A percentile compares a stretch with the other conserved stretches of the same genome.
phyloP scores from a whole-genome alignment of 1,284 basidiomycete genomes.

The Ustilago vetiveriae region DNA sequence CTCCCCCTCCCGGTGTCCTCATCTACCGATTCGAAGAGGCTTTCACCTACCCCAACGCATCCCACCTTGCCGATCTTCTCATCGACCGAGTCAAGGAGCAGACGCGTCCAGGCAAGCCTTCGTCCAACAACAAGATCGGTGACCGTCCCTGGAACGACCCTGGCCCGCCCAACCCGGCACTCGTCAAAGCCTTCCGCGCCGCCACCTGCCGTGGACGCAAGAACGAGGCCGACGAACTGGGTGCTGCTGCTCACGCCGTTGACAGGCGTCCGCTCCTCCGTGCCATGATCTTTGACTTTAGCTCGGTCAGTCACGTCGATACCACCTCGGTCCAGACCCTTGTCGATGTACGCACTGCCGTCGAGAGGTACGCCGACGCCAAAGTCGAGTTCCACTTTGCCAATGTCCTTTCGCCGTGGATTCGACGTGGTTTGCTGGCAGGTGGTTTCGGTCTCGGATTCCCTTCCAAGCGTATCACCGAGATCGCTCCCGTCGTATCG shows the following conservation, averaged over 20 bases:
- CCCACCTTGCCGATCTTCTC: constrained; percentile 78
- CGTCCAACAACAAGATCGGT: constrained; percentile 22
- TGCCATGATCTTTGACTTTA: constrained; percentile 91
- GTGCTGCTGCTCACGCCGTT: constrained; percentile 15
- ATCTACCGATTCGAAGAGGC: constrained; percentile 95
- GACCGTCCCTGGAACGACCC: constrained; percentile 97
- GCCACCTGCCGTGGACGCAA: constrained; percentile 45
- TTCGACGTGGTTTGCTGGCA: constrained; percentile 70
- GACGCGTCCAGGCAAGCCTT: constrained; percentile 75
- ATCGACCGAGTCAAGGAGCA: constrained; percentile 82
- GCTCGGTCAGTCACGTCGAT: constrained; percentile 74
- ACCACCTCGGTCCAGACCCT: constrained; percentile 90
- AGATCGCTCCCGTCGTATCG: constrained; percentile 73
- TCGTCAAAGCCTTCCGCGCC: constrained; percentile 45
- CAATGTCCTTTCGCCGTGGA: constrained; percentile 90
- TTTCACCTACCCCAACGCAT: constrained; percentile 91
- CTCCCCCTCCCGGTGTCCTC: constrained; percentile 85
- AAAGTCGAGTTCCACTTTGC: constrained; percentile 89
- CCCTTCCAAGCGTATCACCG: constrained; percentile 41
- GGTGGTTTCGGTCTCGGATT: constrained; percentile 45
- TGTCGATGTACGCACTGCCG: constrained; percentile 84
- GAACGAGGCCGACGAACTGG: constrained; percentile 48
- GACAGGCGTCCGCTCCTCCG: constrained; percentile 76
- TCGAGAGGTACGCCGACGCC: constrained; percentile 85
- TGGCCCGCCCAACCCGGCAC: constrained; percentile 60